A percentile compares a stretch with the other conserved stretches of the same genome.
These are phyloP conservation scores for Salix exigua DNA, from an alignment of 345 rosid genomes.

Conservation along the genomic window DNA sequence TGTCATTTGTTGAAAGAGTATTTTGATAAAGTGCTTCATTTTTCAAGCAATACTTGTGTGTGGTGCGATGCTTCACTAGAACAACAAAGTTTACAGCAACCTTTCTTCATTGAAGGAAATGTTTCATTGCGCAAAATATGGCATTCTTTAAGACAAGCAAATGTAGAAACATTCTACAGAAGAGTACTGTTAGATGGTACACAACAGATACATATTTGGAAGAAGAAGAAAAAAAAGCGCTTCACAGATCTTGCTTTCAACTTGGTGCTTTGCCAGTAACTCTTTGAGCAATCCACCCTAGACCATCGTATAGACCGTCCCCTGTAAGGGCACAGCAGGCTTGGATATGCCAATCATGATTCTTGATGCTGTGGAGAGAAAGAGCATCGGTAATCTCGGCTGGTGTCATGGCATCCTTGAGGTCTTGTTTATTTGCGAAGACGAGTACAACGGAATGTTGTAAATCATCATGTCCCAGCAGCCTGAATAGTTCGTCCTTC, in stretches of 20 bases:
- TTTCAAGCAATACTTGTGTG: slow-evolving; percentile 5
- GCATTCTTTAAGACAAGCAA: slow-evolving; percentile 4
- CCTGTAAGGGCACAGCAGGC: slow-evolving; percentile 87
- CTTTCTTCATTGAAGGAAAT: slow-evolving; percentile 17
- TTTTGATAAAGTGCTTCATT: slow-evolving; percentile 1
- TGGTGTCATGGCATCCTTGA: slow-evolving; percentile 90
- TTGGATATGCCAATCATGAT: slow-evolving; percentile 97
- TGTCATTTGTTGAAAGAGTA: slow-evolving; percentile 8
- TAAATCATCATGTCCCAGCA: slow-evolving; percentile 79
- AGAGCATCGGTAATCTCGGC: slow-evolving; percentile 82
- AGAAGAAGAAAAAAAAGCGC: not conserved
- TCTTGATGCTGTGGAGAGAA: slow-evolving; percentile 87
- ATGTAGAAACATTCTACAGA: slow-evolving; percentile 22
- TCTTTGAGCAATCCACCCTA: slow-evolving; percentile 83
- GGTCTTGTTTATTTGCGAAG: slow-evolving; percentile 88
- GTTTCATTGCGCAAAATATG: slow-evolving; percentile 23
- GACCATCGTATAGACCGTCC: slow-evolving; percentile 79
- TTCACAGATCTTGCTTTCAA: slow-evolving; percentile 18
- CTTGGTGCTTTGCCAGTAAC: slow-evolving; percentile 73
- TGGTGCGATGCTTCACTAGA: slow-evolving; percentile 13
- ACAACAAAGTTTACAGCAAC: slow-evolving; percentile 14
- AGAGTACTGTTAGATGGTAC: slow-evolving; percentile 23
- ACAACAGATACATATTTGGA: slow-evolving; percentile 16
- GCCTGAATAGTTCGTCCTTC: slow-evolving; percentile 77
- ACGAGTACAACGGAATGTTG: slow-evolving; percentile 73